Conservation (phyloP, 768 basidiomycete genomes). For the Boletus sp. region DNA sequence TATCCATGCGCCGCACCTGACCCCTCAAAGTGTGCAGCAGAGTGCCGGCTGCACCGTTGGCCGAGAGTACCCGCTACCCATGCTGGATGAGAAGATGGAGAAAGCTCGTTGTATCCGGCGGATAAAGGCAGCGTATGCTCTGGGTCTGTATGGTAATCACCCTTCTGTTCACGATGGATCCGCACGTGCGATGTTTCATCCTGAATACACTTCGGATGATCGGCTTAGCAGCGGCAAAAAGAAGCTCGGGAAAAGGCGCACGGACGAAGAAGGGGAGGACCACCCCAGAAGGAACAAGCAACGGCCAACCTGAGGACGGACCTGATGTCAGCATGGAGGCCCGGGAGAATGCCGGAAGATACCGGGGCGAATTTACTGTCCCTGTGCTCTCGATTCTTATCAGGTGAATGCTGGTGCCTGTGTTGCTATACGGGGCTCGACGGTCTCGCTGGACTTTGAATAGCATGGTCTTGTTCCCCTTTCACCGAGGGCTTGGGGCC, state of each 20-base stretch:
- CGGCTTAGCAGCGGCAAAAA: slow-evolving; percentile 24
- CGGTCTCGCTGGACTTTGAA: not conserved
- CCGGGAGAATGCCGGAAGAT: slow-evolving; percentile 19
- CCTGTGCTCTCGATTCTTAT: slow-evolving; percentile 1
- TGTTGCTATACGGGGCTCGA: slow-evolving; percentile 6
- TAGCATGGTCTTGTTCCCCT: not conserved
- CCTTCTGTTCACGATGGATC: slow-evolving; percentile 20
- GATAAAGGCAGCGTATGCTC: slow-evolving; percentile 7
- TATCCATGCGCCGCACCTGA: not conserved
- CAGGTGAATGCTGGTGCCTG: not conserved
- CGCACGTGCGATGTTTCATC: slow-evolving; percentile 25
- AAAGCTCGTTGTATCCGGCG: slow-evolving; percentile 11
- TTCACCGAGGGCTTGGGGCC: slow-evolving; percentile 7
- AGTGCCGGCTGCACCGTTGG: slow-evolving; percentile 6
- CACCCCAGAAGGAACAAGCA: slow-evolving; percentile 12
- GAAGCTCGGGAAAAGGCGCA: slow-evolving; percentile 19
- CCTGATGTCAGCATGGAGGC: slow-evolving; percentile 3
- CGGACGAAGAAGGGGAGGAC: slow-evolving; percentile 11
- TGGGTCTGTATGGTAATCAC: slow-evolving; percentile 18
- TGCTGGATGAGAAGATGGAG: slow-evolving; percentile 12
- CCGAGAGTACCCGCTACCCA: slow-evolving; percentile 7
- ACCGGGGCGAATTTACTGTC: slow-evolving; percentile 8
- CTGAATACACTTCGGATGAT: slow-evolving; percentile 10
- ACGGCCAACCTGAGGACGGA: slow-evolving; percentile 1
- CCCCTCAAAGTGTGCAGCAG: not conserved